Evolutionary conservation across 2,329 filamentous ascomycete genomes (phyloP).

Genomic region (Gyromitra esculenta): DNA sequence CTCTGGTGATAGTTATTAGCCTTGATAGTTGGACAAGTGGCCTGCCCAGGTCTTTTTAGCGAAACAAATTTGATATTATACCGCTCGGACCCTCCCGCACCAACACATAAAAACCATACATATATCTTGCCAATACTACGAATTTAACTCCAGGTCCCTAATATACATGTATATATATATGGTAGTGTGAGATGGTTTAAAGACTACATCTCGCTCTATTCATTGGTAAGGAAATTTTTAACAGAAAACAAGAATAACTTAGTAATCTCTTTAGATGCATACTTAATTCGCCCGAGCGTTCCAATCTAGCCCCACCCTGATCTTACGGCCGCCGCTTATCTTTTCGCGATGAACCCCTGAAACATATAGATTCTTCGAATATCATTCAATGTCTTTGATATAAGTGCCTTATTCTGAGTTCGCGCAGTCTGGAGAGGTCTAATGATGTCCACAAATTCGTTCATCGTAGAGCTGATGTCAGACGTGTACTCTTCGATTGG

Average conservation of each 20-base stretch:
- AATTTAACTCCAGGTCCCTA: too few relatives aligned
- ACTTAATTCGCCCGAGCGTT: background rate
- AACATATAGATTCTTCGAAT: constrained; percentile 15
- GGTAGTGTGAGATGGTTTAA: too few relatives aligned
- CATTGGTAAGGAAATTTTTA: background rate
- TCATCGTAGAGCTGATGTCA: constrained; percentile 1
- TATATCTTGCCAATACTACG: too few relatives aligned
- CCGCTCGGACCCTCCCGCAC: too few relatives aligned
- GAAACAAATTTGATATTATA: too few relatives aligned
- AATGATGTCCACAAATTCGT: constrained; percentile 5
- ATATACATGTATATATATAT: too few relatives aligned
- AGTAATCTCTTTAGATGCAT: background rate
- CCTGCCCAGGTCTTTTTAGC: too few relatives aligned
- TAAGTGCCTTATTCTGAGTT: background rate
- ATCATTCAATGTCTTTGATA: background rate
- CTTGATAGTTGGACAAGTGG: too few relatives aligned
- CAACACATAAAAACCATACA: too few relatives aligned
- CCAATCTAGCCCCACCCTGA: background rate
- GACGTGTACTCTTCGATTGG: constrained; percentile 22
- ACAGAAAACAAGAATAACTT: background rate
- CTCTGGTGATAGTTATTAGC: too few relatives aligned
- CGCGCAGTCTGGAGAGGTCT: background rate
- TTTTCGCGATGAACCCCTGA: background rate
- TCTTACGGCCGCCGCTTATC: background rate
- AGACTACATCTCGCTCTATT: too few relatives aligned